Evolutionary conservation across 306 rosid species (phyloP).

Genomic region (Dicorynia guianensis): DNA sequence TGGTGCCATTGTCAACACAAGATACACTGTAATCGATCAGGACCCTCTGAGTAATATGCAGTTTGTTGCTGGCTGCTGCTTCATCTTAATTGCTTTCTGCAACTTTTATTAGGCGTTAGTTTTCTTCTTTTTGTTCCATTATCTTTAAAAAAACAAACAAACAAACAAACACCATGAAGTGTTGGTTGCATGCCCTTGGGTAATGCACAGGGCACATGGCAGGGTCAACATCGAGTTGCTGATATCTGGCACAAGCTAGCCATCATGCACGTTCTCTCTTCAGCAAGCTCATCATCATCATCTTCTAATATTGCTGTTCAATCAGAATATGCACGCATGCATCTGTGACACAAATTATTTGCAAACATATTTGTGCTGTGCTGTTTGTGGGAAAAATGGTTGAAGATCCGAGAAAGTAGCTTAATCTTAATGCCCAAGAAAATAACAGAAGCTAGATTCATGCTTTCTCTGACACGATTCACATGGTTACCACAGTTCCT

Average conservation of each 20-base stretch:
- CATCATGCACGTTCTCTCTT: constrained; percentile 42
- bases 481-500: too few relatives aligned
- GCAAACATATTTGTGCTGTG: constrained; percentile 7
- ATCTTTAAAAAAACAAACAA: too few relatives aligned
- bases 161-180: neutral
- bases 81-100: too few relatives aligned
- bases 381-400: constrained; percentile 27
- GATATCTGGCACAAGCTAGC: constrained; percentile 24
- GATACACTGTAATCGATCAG: too few relatives aligned
- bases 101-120: too few relatives aligned
- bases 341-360: neutral
- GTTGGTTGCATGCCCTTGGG: constrained; percentile 36
- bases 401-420: constrained; percentile 37
- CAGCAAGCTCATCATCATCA: constrained; percentile 7
- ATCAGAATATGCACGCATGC: neutral
- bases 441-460: neutral
- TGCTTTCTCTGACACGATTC: neutral
- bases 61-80: too few relatives aligned
- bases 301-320: constrained; percentile 1
- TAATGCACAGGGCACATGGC: constrained; percentile 46
- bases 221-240: constrained; percentile 33
- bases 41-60: too few relatives aligned
- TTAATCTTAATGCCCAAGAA: neutral
- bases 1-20: too few relatives aligned
- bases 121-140: too few relatives aligned